Conservation (phyloP, 345 rosid species). For the Gossypium longicalyx region DNA sequence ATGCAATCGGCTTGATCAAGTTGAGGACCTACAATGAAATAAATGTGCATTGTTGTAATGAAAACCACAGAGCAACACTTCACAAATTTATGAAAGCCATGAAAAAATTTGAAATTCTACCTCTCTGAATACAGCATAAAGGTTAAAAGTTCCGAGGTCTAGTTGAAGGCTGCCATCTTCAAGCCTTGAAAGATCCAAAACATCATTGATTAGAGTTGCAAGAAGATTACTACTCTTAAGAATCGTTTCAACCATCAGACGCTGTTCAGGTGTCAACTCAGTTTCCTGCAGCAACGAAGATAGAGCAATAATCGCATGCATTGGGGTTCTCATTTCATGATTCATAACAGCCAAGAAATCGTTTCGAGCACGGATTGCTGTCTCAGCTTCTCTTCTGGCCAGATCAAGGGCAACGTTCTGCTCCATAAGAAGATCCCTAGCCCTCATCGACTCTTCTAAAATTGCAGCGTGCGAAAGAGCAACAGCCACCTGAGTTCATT, state of each 20-base stretch:
- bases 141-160: conserved; percentile 65
- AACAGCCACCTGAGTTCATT: conserved; percentile 72
- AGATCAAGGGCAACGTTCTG: conserved; percentile 91
- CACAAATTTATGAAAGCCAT: not conserved
- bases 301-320: conserved; percentile 96
- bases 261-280: conserved; percentile 87
- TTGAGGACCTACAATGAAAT: conserved; percentile 60
- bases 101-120: conserved; percentile 26
- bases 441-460: conserved; percentile 95
- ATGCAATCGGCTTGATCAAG: conserved; percentile 86
- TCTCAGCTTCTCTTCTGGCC: conserved; percentile 95
- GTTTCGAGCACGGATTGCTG: conserved; percentile 89
- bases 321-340: conserved; percentile 98
- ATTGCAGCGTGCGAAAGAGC: conserved; percentile 99
- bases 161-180: conserved; percentile 99
- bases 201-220: conserved; percentile 91
- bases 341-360: conserved; percentile 99
- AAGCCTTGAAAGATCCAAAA: conserved; percentile 92
- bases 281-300: conserved; percentile 98
- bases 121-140: conserved; percentile 71
- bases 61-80: not conserved
- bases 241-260: conserved; percentile 92
- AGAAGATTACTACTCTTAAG: conserved; percentile 87
- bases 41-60: conserved; percentile 9
- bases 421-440: conserved; percentile 94